These are phyloP conservation scores for Sonneratia caseolaris DNA, from an alignment of 345 rosid genomes.

Conservation along the genomic window DNA sequence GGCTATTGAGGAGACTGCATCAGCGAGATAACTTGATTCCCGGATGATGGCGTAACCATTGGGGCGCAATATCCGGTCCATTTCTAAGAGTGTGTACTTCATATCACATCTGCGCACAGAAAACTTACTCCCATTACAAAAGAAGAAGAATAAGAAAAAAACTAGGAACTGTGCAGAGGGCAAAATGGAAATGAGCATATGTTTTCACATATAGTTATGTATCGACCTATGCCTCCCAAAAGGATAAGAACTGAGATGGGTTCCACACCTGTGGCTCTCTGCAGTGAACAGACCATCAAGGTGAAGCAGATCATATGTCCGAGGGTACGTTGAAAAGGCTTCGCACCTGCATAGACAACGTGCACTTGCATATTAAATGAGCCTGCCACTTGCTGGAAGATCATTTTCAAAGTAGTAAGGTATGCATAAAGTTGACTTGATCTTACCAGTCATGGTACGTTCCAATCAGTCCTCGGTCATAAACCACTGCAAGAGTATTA, in stretches of 20 bases:
- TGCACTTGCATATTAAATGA: too few relatives aligned
- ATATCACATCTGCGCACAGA: constrained; percentile 59
- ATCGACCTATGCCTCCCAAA: background rate
- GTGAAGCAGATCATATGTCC: constrained; percentile 93
- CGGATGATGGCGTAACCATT: constrained; percentile 59
- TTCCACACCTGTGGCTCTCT: constrained; percentile 77
- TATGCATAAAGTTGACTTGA: constrained; percentile 3
- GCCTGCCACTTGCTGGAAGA: too few relatives aligned
- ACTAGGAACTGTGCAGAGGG: background rate
- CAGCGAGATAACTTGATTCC: constrained; percentile 68
- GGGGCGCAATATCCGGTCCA: constrained; percentile 87
- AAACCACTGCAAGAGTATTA: constrained; percentile 73
- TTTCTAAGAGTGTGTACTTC: constrained; percentile 78
- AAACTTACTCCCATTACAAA: background rate
- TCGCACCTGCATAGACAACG: constrained; percentile 64
- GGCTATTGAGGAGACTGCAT: constrained; percentile 50
- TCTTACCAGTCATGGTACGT: constrained; percentile 85
- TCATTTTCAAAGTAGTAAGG: background rate
- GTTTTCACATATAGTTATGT: background rate
- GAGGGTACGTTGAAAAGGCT: constrained; percentile 91
- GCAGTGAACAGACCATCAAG: constrained; percentile 78
- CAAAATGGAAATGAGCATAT: background rate
- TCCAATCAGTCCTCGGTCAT: constrained; percentile 94
- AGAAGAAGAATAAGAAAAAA: background rate
- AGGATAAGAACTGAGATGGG: background rate